Percentiles rank a stretch among this genome's conserved stretches.
These are phyloP conservation scores for Saprolegnia parasitica DNA, from an alignment of 352 stramenopile species.

Conservation along the genomic window DNA sequence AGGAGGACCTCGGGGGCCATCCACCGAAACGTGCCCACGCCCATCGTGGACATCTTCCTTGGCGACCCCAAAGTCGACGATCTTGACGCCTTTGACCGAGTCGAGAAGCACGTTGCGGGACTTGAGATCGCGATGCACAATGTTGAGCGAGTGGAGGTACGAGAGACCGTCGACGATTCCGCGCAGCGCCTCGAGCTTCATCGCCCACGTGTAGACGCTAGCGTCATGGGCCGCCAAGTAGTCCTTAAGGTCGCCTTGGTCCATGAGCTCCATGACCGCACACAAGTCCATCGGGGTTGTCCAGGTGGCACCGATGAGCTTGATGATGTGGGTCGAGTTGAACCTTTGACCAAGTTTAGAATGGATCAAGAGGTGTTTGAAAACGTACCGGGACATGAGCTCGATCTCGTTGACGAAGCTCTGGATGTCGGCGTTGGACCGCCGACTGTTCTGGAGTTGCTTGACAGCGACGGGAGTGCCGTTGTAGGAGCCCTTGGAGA, in stretches of 20 bases:
- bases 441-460: neutral
- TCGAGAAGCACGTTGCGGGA: constrained; percentile 55
- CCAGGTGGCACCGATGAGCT: constrained; percentile 14
- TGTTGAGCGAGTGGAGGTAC: constrained; percentile 41
- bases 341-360: neutral
- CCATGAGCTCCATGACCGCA: constrained; percentile 41
- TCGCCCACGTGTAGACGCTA: constrained; percentile 1
- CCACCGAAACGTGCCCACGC: constrained; percentile 3
- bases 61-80: constrained; percentile 48
- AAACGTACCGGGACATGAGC: constrained; percentile 33
- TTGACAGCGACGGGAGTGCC: constrained; percentile 15
- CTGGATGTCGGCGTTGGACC: constrained; percentile 33
- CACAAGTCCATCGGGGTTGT: constrained; percentile 35
- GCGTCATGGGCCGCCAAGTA: constrained; percentile 34
- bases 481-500: constrained; percentile 13
- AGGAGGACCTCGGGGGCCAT: constrained; percentile 13
- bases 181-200: constrained; percentile 42
- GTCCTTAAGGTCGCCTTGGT: constrained; percentile 38
- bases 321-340: constrained; percentile 2
- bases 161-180: constrained; percentile 42
- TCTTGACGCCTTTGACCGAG: constrained; percentile 36
- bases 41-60: constrained; percentile 27
- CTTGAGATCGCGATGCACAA: constrained; percentile 54
- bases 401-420: constrained; percentile 51
- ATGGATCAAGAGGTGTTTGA: neutral